These are phyloP conservation scores for Suillus bovinus DNA, from an alignment of 768 basidiomycete genomes.

Conservation along the genomic window DNA sequence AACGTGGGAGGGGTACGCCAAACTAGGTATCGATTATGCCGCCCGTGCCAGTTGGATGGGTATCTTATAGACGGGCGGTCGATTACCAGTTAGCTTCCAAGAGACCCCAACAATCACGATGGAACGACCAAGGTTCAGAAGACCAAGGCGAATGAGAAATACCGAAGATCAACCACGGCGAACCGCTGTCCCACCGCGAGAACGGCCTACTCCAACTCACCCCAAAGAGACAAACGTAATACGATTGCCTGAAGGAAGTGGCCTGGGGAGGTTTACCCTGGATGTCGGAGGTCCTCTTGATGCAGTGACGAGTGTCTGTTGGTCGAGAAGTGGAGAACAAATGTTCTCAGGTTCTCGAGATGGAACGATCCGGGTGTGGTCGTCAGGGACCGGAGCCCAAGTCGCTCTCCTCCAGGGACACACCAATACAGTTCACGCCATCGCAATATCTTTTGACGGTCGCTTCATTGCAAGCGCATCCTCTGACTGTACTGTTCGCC, in stretches of 20 bases:
- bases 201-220: constrained; percentile 2
- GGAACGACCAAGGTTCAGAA: constrained; percentile 4
- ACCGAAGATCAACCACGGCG: constrained; percentile 4
- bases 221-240: constrained; percentile 8
- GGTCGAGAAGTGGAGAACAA: constrained; percentile 14
- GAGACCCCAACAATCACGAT: constrained; percentile 6
- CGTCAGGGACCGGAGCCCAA: constrained; percentile 21
- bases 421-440: constrained; percentile 23
- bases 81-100: background rate
- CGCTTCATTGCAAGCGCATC: constrained; percentile 32
- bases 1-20: constrained; percentile 6
- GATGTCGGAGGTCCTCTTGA: constrained; percentile 40
- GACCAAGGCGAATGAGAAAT: constrained; percentile 4
- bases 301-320: constrained; percentile 7
- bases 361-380: constrained; percentile 31
- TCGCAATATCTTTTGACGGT: constrained; percentile 33
- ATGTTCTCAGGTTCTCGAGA: constrained; percentile 36
- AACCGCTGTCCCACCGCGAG: background rate
- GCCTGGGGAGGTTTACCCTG: constrained; percentile 92
- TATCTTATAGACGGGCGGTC: constrained; percentile 4
- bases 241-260: constrained; percentile 92
- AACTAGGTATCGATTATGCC: constrained; percentile 1
- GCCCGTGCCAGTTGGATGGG: background rate
- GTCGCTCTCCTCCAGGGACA: constrained; percentile 22
- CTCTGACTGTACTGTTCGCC: constrained; percentile 30